Evolutionary conservation across 768 basidiomycete species (phyloP).

Genomic region (Clathrus columnatus): DNA sequence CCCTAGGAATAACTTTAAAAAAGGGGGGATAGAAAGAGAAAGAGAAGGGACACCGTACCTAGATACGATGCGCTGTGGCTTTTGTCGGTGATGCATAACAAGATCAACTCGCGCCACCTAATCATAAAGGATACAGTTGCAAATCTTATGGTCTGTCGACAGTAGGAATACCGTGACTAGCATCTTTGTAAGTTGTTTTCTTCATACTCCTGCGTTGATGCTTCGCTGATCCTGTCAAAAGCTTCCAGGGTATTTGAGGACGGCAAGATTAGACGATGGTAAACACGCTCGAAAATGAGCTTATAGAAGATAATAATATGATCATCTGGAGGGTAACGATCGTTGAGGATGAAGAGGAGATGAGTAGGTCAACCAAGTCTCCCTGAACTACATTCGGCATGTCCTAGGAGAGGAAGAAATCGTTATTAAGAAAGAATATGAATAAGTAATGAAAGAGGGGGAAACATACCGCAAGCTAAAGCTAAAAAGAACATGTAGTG

Average conservation of each 20-base stretch:
- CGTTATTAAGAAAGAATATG: too few relatives aligned
- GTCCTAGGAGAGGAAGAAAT: too few relatives aligned
- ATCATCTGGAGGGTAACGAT: slow-evolving; percentile 86
- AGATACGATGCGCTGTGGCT: slow-evolving; percentile 70
- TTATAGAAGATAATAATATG: slow-evolving; percentile 67
- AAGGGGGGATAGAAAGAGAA: neutral
- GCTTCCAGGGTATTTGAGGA: slow-evolving; percentile 83
- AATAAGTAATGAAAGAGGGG: too few relatives aligned
- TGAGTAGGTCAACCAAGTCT: slow-evolving; percentile 66
- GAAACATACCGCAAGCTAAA: too few relatives aligned
- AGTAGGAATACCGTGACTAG: slow-evolving; percentile 44
- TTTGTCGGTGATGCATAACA: slow-evolving; percentile 66
- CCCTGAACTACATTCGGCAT: slow-evolving; percentile 55
- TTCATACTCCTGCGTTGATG: slow-evolving; percentile 75
- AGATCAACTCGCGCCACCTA: slow-evolving; percentile 77
- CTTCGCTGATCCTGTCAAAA: slow-evolving; percentile 74
- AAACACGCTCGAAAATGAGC: slow-evolving; percentile 82
- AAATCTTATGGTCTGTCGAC: slow-evolving; percentile 49
- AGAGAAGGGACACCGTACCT: slow-evolving; percentile 41
- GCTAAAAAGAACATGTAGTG: too few relatives aligned
- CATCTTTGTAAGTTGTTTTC: slow-evolving; percentile 76
- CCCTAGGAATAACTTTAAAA: slow-evolving; percentile 43
- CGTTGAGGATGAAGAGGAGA: slow-evolving; percentile 53
- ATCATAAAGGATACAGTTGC: slow-evolving; percentile 84
- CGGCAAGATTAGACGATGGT: slow-evolving; percentile 60